phyloP scores from a whole-genome alignment of 2,329 filamentous ascomycete species.

The Trichoderma simmonsii region DNA sequence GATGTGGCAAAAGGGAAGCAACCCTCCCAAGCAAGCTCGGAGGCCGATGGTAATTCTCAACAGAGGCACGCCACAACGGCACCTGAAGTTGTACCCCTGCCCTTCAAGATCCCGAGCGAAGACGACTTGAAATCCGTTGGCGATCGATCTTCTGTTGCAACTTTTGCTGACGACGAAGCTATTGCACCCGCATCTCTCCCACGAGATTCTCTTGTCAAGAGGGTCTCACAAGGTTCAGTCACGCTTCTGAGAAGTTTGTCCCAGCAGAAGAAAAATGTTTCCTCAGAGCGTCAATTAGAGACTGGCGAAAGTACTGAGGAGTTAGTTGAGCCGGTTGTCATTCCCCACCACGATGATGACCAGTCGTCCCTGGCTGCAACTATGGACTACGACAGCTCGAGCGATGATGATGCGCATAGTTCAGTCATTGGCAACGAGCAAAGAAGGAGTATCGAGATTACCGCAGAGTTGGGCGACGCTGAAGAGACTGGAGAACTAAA shows the following conservation, averaged over 20 bases:
- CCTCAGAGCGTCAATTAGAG: slow-evolving; percentile 20
- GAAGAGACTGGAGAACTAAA: neutral
- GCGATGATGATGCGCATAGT: slow-evolving; percentile 35
- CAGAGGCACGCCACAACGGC: slow-evolving; percentile 34
- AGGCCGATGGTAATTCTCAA: slow-evolving; percentile 21
- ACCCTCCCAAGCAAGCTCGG: slow-evolving; percentile 24
- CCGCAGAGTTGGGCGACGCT: slow-evolving; percentile 34
- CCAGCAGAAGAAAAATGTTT: slow-evolving; percentile 26
- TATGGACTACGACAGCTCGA: slow-evolving; percentile 50
- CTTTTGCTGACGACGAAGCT: slow-evolving; percentile 62
- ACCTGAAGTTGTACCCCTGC: slow-evolving; percentile 59
- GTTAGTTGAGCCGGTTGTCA: slow-evolving; percentile 36
- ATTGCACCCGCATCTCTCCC: slow-evolving; percentile 26
- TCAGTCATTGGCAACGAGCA: slow-evolving; percentile 26
- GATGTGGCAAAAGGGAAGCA: slow-evolving; percentile 21
- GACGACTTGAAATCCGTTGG: slow-evolving; percentile 39
- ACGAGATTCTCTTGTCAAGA: slow-evolving; percentile 43
- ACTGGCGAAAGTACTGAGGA: slow-evolving; percentile 46
- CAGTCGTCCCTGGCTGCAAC: slow-evolving; percentile 56
- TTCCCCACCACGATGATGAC: slow-evolving; percentile 39
- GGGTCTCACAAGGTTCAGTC: slow-evolving; percentile 48
- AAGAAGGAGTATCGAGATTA: slow-evolving; percentile 38
- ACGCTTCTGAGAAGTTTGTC: slow-evolving; percentile 46
- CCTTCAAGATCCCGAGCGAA: slow-evolving; percentile 57
- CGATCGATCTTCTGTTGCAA: slow-evolving; percentile 65